Evolutionary conservation across 768 basidiomycete species (phyloP).

Genomic region (Lactarius sp.): DNA sequence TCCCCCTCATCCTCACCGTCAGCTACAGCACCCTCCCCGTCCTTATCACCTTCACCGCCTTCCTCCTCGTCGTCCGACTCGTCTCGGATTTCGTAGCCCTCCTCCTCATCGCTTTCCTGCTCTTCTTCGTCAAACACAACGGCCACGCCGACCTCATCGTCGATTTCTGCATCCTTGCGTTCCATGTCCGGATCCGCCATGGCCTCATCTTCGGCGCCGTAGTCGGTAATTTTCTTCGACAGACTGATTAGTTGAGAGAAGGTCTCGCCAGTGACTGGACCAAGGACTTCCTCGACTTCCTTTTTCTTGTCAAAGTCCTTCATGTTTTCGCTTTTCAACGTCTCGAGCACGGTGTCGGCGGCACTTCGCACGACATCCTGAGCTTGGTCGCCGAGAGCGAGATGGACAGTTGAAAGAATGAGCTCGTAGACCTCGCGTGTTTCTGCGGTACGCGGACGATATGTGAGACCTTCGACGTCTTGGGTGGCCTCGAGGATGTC

Average conservation of each 20-base stretch:
- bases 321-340: conserved; percentile 79
- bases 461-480: conserved; percentile 87
- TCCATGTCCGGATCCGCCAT: conserved; percentile 77
- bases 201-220: conserved; percentile 79
- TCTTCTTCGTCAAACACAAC: conserved; percentile 98
- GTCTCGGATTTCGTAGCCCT: conserved; percentile 80
- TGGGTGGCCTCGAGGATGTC: conserved; percentile 95
- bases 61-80: conserved; percentile 75
- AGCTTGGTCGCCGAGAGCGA: conserved; percentile 85
- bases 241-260: conserved; percentile 82
- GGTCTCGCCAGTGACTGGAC: conserved; percentile 57
- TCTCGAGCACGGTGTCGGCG: conserved; percentile 86
- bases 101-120: conserved; percentile 86
- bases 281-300: conserved; percentile 81
- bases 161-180: conserved; percentile 81
- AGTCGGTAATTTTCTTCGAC: conserved; percentile 95
- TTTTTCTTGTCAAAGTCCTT: conserved; percentile 98
- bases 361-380: conserved; percentile 95
- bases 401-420: conserved; percentile 78
- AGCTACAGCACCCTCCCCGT: conserved; percentile 38
- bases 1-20: conserved; percentile 53
- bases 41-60: conserved; percentile 45
- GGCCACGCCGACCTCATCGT: conserved; percentile 95
- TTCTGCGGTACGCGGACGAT: conserved; percentile 90
- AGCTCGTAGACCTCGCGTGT: conserved; percentile 93